Conservation (phyloP, 129 eudicot species). For the Flaveria ramosissima region DNA sequence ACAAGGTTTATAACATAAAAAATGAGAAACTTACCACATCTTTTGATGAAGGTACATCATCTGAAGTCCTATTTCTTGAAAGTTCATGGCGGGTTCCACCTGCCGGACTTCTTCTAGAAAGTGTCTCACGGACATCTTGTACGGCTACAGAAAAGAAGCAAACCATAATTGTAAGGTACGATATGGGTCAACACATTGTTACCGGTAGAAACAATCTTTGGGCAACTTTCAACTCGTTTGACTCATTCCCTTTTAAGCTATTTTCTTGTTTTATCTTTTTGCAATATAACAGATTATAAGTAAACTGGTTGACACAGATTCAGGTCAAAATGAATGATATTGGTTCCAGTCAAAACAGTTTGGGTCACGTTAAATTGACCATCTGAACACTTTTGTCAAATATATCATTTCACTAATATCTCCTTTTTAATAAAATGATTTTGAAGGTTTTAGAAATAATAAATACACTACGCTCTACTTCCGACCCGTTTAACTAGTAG, state of each 20-base stretch:
- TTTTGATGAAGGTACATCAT: constrained; percentile 71
- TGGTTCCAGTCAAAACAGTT: background rate
- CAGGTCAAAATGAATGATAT: background rate
- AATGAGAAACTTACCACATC: constrained; percentile 55
- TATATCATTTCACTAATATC: background rate
- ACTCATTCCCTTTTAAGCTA: too few relatives aligned
- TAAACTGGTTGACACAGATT: background rate
- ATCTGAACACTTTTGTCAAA: background rate
- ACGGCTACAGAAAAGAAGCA: constrained; percentile 43
- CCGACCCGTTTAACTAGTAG: too few relatives aligned
- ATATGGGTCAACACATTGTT: background rate
- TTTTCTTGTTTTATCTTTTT: too few relatives aligned
- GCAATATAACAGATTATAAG: background rate
- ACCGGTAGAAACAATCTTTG: background rate
- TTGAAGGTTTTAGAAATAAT: background rate
- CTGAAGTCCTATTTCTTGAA: constrained; percentile 68
- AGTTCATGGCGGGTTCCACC: constrained; percentile 66
- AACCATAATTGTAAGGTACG: background rate
- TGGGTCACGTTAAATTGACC: background rate
- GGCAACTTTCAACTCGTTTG: background rate
- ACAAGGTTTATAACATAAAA: background rate
- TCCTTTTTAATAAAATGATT: background rate
- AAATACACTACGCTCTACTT: background rate
- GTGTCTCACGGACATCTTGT: constrained; percentile 76
- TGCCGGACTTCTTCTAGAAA: constrained; percentile 64